A percentile compares a stretch with the other conserved stretches of the same genome.
Evolutionary conservation across 116 monocot genomes (phyloP).

Genomic region (Phalaenopsis hybrid): DNA sequence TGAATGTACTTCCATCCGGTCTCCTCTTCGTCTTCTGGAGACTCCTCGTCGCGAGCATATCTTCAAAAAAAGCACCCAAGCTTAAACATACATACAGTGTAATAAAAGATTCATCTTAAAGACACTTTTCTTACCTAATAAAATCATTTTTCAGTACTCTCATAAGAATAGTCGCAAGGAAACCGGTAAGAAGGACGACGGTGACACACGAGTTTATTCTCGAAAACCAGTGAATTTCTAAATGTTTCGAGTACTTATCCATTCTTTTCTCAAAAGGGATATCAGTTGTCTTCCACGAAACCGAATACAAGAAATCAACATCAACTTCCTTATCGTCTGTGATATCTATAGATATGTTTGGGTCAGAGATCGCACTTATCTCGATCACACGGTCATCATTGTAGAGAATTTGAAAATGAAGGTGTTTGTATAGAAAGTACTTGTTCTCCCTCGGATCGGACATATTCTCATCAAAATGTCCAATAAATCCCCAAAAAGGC

Average conservation of each 20-base stretch:
- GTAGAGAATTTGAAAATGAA: slow-evolving; percentile 63
- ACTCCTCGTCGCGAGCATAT: slow-evolving; percentile 60
- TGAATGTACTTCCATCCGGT: slow-evolving; percentile 85
- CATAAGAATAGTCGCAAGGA: slow-evolving; percentile 73
- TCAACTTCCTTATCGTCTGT: slow-evolving; percentile 52
- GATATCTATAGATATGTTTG: slow-evolving; percentile 51
- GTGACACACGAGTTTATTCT: slow-evolving; percentile 76
- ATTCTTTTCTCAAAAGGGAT: slow-evolving; percentile 72
- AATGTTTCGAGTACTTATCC: slow-evolving; percentile 65
- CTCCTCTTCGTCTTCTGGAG: slow-evolving; percentile 68
- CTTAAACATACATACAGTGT: not conserved
- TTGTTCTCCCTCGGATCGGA: slow-evolving; percentile 31
- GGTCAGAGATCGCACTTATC: slow-evolving; percentile 49
- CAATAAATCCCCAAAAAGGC: slow-evolving; percentile 71
- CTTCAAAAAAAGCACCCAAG: slow-evolving; percentile 17
- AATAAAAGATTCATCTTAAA: not conserved
- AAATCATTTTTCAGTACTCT: slow-evolving; percentile 78
- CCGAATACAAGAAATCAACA: slow-evolving; percentile 62
- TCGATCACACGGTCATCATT: slow-evolving; percentile 68
- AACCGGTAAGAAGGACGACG: slow-evolving; percentile 68
- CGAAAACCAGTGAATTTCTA: slow-evolving; percentile 76
- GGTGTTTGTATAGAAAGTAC: slow-evolving; percentile 65
- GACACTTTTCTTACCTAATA: slow-evolving; percentile 36
- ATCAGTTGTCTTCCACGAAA: slow-evolving; percentile 60
- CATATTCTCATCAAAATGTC: slow-evolving; percentile 49